Base-by-base conservation (phyloP, 202 grass and related monocot species). In the Panicum hallii region DNA sequence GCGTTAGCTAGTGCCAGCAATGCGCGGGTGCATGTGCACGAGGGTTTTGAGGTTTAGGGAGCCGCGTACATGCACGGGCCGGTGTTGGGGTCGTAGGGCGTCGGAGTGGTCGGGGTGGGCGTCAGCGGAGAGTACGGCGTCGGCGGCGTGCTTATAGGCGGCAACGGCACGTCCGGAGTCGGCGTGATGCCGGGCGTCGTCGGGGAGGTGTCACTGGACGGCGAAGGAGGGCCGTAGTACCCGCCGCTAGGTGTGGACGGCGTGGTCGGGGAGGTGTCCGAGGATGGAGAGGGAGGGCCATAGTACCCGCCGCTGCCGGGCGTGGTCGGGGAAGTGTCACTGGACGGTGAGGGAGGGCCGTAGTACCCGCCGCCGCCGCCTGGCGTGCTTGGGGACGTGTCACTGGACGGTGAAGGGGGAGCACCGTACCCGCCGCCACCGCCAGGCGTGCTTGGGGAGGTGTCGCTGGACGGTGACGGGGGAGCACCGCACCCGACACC, bases 81-180 rank as follows among this genome's bases (percentile, higher is more conserved):
- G 15, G 79, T 74, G 83, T 92, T 92, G 13, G 94, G 94, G 72
- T 94, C 90, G 72, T 87, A 94, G 0, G 94, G 94, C n/a, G 75
- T 77, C 13, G 94, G 90, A 47, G 88, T 85, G 16, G 71, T 88
- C 19, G 88, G 90, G 17, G 89, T 79, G 11, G 84, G 89, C 20
- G 77, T 62, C 61, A 80, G 17, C 30, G 94, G 89, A 11, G 82
- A 57, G 47, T 77, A 78, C 5, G 91, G 91, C 20, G 81, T 70
- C 1, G 79, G 66, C 36, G 74, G 71, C 7, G 84, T 63, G 41
- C 26, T 14, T 57, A 65, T 49, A 0, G 90, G 90, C 15, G 86
- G 43, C 16, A 78, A 28, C 2, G 89, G 88, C 19, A 50, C 89
- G 50, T 89, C n/a, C 20, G 92, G 91, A 3, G 87, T 61, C 7